Conservation (phyloP, 306 rosid genomes). For the Citrullus mucosospermus region DNA sequence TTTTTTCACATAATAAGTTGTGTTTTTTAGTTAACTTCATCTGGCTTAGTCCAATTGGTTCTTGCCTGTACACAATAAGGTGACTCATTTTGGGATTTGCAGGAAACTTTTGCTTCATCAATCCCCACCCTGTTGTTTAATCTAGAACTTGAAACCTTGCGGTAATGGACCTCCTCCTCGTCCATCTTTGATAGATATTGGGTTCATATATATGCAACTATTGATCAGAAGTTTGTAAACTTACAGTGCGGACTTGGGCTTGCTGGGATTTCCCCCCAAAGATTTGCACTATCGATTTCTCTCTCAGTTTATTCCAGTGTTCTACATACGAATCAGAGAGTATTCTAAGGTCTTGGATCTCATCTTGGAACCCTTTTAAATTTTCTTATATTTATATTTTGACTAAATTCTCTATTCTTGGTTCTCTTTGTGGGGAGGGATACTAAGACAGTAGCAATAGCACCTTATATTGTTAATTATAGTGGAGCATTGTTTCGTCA, state of each 20-base stretch:
- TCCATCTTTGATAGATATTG: constrained; percentile 7
- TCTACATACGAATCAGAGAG: constrained; percentile 81
- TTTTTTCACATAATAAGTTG: neutral
- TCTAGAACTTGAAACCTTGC: constrained; percentile 89
- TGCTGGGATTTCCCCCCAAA: constrained; percentile 77
- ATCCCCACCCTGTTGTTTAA: constrained; percentile 75
- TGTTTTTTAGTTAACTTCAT: neutral
- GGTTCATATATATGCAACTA: constrained; percentile 12
- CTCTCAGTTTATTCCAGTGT: constrained; percentile 83
- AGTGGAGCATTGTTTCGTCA: constrained; percentile 90
- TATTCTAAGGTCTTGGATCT: constrained; percentile 60
- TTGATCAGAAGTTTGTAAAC: constrained; percentile 22
- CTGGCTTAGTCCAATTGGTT: neutral
- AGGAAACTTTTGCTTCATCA: constrained; percentile 76
- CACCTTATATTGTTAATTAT: constrained; percentile 84
- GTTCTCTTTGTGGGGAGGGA: constrained; percentile 13
- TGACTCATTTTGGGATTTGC: constrained; percentile 28
- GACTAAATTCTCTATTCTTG: neutral
- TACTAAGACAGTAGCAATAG: constrained; percentile 76
- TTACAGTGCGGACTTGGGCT: constrained; percentile 96
- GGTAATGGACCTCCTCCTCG: constrained; percentile 30
- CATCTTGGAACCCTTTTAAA: neutral
- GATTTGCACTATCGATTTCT: constrained; percentile 95
- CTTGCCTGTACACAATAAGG: neutral
- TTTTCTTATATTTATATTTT: neutral